Conservation (phyloP, 768 basidiomycete genomes). For the Tephrocybe sp. region DNA sequence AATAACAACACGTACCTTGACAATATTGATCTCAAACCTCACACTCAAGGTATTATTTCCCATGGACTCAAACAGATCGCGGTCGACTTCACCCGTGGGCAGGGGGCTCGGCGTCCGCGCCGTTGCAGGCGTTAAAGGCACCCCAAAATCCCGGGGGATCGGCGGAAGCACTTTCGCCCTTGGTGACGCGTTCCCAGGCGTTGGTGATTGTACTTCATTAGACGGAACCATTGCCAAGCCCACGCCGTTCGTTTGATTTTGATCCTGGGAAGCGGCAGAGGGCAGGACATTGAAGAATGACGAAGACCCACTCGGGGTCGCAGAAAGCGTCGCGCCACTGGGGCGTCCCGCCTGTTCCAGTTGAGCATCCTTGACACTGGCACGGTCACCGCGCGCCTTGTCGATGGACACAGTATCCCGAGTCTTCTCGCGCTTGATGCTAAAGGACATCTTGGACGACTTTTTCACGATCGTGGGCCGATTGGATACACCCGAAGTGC, state of each 20-base stretch:
- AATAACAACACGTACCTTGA: slow-evolving; percentile 66
- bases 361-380: background rate
- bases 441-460: slow-evolving; percentile 78
- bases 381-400: background rate
- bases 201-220: slow-evolving; percentile 38
- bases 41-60: slow-evolving; percentile 82
- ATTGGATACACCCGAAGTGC: slow-evolving; percentile 31
- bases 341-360: slow-evolving; percentile 34
- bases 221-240: slow-evolving; percentile 19
- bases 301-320: slow-evolving; percentile 77
- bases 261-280: background rate
- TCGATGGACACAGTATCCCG: background rate
- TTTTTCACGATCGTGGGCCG: slow-evolving; percentile 67
- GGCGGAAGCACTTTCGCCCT: slow-evolving; percentile 73
- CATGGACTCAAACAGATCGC: slow-evolving; percentile 70
- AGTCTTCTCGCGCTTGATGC: slow-evolving; percentile 50
- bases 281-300: slow-evolving; percentile 85
- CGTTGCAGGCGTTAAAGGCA: slow-evolving; percentile 23
- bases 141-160: slow-evolving; percentile 71
- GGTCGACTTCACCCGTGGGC: slow-evolving; percentile 67
- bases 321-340: slow-evolving; percentile 45
- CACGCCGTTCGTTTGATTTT: slow-evolving; percentile 27
- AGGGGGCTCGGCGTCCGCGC: slow-evolving; percentile 48
- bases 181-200: slow-evolving; percentile 41
- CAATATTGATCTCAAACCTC: slow-evolving; percentile 94